Evolutionary conservation across 140 eudicot species (phyloP).

Genomic region (Flaveria floridana): DNA sequence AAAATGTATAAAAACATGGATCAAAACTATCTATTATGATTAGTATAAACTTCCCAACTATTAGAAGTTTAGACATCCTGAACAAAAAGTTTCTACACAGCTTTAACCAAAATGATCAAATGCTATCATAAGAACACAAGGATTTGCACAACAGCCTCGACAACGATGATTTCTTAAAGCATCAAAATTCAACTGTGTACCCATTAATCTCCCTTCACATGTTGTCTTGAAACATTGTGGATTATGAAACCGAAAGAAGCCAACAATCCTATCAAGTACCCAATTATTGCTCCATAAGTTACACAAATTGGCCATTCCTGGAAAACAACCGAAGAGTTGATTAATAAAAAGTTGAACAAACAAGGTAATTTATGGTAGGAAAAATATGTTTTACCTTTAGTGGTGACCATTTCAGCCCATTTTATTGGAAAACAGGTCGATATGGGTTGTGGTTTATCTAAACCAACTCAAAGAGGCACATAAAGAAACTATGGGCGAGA

Average conservation of each 20-base stretch:
- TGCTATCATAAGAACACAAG: neutral
- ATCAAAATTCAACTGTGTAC: constrained; percentile 4
- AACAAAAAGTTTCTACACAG: too few species aligned
- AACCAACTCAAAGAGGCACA: neutral
- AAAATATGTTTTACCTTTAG: neutral
- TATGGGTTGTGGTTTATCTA: neutral
- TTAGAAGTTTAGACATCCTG: too few species aligned
- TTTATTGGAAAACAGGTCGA: neutral
- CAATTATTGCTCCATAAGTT: constrained; percentile 71
- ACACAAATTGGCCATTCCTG: constrained; percentile 98
- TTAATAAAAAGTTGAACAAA: neutral
- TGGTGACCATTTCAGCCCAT: neutral
- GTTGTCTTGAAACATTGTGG: constrained; percentile 32
- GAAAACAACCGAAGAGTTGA: constrained; percentile 6
- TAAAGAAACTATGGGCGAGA: neutral
- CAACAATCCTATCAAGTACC: constrained; percentile 61
- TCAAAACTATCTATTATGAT: too few species aligned
- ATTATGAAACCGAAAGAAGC: constrained; percentile 45
- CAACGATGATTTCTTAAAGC: neutral
- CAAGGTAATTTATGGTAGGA: neutral
- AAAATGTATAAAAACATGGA: too few species aligned
- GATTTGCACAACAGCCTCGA: constrained; percentile 14
- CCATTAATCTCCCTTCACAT: constrained; percentile 50
- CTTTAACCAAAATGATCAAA: too few species aligned
- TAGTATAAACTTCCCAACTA: too few species aligned